These are phyloP conservation scores for Silene vulgaris DNA, from an alignment of 179 eudicot species.

Conservation along the genomic window DNA sequence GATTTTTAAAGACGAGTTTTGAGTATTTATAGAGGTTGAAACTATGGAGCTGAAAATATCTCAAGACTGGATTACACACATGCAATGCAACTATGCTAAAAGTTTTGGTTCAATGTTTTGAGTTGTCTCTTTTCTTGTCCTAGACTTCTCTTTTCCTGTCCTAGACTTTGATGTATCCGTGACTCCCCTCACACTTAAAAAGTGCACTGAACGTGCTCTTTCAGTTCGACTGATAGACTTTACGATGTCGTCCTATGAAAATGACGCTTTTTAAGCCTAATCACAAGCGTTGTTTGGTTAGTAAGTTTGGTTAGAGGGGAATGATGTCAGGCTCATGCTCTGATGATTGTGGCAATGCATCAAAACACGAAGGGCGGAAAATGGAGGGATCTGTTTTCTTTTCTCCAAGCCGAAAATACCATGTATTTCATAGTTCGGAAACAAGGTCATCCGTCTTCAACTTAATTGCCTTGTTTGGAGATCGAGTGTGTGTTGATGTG, in stretches of 20 bases:
- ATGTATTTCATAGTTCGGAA: no score
- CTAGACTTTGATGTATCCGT: slow-evolving; percentile 9
- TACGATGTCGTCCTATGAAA: neutral
- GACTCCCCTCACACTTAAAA: slow-evolving; percentile 9
- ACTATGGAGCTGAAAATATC: neutral
- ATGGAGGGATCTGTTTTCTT: no score
- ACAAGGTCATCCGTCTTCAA: no score
- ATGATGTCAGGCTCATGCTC: no score
- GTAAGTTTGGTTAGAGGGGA: no score
- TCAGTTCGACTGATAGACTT: no score
- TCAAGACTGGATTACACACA: neutral
- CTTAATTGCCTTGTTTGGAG: no score
- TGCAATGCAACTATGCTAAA: neutral
- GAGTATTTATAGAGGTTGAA: slow-evolving; percentile 18
- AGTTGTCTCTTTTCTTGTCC: slow-evolving; percentile 2
- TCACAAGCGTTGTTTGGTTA: neutral
- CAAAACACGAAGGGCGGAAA: no score
- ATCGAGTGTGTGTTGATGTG: no score
- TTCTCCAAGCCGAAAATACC: no score
- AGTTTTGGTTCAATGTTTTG: neutral
- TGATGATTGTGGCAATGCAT: no score
- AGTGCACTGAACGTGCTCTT: neutral
- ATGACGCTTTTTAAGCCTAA: neutral
- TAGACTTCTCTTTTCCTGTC: neutral
- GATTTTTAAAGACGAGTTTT: no score